Evolutionary conservation across 441 rosid genomes (phyloP), one percentile per base, ranked within the genome.

Genomic region (Adansonia rubrostipa): DNA sequence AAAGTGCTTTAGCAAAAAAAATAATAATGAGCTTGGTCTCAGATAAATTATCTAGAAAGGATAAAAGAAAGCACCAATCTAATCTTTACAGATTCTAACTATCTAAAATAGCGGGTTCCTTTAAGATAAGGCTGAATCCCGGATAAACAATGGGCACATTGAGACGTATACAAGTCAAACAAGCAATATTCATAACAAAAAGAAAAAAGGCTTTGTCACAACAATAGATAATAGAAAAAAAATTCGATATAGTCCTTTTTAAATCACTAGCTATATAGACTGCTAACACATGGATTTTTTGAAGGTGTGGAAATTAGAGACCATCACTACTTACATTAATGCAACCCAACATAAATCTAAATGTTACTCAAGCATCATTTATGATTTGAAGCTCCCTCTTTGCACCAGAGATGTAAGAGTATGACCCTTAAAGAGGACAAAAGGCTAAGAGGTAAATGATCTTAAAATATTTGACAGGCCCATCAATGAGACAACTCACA

Each of bases 41-140:
- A 6, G 33, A 22, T 19, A 22, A 1, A 67, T 45, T 8, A 19
- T 17, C 50, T 40, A 40, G 70, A 65, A 65, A 65, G 50, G 24
- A 67, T 44, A 22, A 67, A 67, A 44, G 4, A 4, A 67, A 67
- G 71, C 71, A 44, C 71, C 71, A 44, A 44, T 67, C 53, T 13
- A 67, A 67, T 44, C 71, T 48, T 47, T 66, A 66, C 17, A 17
- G 51, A 42, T 66, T 66, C 71, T 9, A n/a, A 44, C 53, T 33
- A 44, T 44, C 33, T 47, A 69, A 20, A 51, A 47, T 48, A 69
- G 57, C 10, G 9, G 42, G 42, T 14, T 22, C 40, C 3, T 24
- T 45, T 17, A 67, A 48, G 42, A 48, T 22, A 69, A 11, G 19
- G 57, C 45, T 47, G 19, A 24, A 50, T 48, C 22, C 57, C 3